Percentiles rank a stretch among this genome's conserved stretches.
phyloP scores from a whole-genome alignment of 2,329 filamentous ascomycete genomes.

The Daldinia sp. region DNA sequence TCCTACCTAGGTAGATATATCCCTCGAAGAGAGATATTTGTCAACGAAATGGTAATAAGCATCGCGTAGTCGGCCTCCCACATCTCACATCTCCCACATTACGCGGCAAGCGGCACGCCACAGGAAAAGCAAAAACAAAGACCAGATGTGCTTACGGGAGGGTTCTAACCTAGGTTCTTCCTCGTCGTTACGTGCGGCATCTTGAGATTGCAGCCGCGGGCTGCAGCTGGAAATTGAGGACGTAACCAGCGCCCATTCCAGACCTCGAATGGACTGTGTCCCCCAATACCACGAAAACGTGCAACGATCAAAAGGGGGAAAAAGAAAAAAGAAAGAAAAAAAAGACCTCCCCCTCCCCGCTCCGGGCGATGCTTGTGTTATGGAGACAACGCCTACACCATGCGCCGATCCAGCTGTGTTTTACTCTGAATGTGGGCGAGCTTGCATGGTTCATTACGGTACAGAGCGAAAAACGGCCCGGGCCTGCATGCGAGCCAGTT shows the following conservation, averaged over 20 bases:
- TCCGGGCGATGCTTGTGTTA: conserved; percentile 21
- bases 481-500: conserved; percentile 35
- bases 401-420: conserved; percentile 30
- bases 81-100: conserved; percentile 3
- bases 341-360: background rate
- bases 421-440: conserved; percentile 18
- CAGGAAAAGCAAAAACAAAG: conserved; percentile 9
- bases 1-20: background rate
- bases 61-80: conserved; percentile 18
- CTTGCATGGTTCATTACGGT: conserved; percentile 32
- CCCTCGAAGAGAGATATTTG: conserved; percentile 9
- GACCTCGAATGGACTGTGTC: conserved; percentile 30
- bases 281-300: conserved; percentile 38
- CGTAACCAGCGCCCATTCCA: conserved; percentile 31
- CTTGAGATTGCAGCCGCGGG: conserved; percentile 36
- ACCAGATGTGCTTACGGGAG: conserved; percentile 21
- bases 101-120: background rate
- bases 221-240: conserved; percentile 36
- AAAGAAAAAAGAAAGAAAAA: background rate
- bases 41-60: conserved; percentile 25
- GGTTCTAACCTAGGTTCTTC: conserved; percentile 6
- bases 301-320: conserved; percentile 17
- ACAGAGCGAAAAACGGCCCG: conserved; percentile 29
- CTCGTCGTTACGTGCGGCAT: conserved; percentile 39
- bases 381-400: conserved; percentile 17